A percentile compares a stretch with the other conserved stretches of the same genome.
phyloP scores from a whole-genome alignment of 1,284 basidiomycete genomes.

The Sanguinoderma infundibulare region DNA sequence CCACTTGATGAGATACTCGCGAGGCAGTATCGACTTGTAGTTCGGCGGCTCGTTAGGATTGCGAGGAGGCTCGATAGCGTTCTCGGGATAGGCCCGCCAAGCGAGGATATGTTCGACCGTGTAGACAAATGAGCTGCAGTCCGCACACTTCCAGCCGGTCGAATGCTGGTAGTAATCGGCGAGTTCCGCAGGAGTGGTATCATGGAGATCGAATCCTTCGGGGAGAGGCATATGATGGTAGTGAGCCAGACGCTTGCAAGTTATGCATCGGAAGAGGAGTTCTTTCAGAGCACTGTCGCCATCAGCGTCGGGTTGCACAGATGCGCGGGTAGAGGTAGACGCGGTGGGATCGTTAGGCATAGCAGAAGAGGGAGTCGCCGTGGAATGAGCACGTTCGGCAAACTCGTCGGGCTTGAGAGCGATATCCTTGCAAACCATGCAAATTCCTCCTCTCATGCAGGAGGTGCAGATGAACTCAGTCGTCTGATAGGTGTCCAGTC shows the following conservation, averaged over 20 bases:
- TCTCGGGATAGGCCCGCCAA: conserved; percentile 81
- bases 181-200: conserved; percentile 46
- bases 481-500: conserved; percentile 60
- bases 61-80: conserved; percentile 55
- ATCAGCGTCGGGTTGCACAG: conserved; percentile 3
- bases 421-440: conserved; percentile 74
- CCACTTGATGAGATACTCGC: conserved; percentile 95
- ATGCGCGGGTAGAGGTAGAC: background rate
- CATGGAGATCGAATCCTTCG: conserved; percentile 40
- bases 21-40: conserved; percentile 66
- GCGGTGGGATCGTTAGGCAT: conserved; percentile 9
- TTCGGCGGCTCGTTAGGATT: conserved; percentile 49
- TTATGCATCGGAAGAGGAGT: conserved; percentile 79
- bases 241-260: conserved; percentile 82
- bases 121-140: conserved; percentile 79
- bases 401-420: conserved; percentile 50
- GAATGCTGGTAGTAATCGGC: conserved; percentile 67
- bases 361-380: conserved; percentile 8
- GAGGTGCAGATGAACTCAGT: conserved; percentile 80
- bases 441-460: conserved; percentile 79
- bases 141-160: conserved; percentile 76
- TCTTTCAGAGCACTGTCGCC: conserved; percentile 35
- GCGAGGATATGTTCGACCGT: conserved; percentile 87
- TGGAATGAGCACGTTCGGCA: conserved; percentile 6
- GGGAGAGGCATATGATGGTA: conserved; percentile 74